Percentiles rank a stretch among this genome's conserved stretches.
These are phyloP conservation scores for Penicillium italicum DNA, from an alignment of 2,329 filamentous ascomycete genomes.

Conservation along the genomic window DNA sequence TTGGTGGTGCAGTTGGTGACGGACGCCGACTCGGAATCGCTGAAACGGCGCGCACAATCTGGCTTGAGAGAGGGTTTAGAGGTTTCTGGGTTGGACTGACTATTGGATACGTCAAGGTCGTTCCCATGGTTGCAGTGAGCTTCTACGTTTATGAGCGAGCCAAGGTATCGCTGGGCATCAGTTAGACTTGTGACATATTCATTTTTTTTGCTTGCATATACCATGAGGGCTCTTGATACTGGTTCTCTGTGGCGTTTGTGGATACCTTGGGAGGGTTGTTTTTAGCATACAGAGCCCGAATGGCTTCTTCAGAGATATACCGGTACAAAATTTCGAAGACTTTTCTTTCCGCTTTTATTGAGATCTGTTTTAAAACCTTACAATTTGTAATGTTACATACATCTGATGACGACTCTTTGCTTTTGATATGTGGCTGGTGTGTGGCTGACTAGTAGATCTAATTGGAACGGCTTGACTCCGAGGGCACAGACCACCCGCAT, in stretches of 20 bases:
- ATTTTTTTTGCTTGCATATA: constrained; percentile 4
- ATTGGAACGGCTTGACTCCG: neutral
- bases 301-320: constrained; percentile 14
- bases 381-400: neutral
- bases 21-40: constrained; percentile 71
- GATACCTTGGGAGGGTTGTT: constrained; percentile 8
- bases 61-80: constrained; percentile 67
- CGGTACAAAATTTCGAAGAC: neutral
- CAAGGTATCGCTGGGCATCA: constrained; percentile 58
- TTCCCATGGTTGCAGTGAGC: constrained; percentile 77
- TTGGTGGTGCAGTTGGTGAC: constrained; percentile 89
- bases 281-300: constrained; percentile 14
- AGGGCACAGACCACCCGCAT: constrained; percentile 15
- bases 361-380: neutral
- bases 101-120: constrained; percentile 91
- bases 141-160: constrained; percentile 66
- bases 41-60: constrained; percentile 75
- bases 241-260: constrained; percentile 22
- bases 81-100: constrained; percentile 92
- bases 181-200: neutral
- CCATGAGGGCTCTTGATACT: constrained; percentile 13
- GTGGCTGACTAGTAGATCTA: neutral
- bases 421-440: neutral
- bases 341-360: neutral
- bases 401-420: neutral